Conservation (phyloP, 1,284 basidiomycete species). For the Somion occarium region DNA sequence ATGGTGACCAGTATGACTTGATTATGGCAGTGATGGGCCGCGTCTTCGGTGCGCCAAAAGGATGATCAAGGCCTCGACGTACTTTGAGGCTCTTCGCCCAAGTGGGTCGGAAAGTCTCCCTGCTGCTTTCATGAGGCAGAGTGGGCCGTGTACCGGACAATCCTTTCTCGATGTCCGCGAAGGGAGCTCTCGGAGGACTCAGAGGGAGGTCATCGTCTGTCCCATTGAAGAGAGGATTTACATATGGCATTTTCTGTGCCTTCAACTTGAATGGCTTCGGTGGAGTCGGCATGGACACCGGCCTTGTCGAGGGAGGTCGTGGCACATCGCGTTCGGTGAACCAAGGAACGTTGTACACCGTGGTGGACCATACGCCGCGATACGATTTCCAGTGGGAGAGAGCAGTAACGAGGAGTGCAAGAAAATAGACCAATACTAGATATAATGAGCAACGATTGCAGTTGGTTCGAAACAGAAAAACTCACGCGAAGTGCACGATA, state of each 20-base stretch:
- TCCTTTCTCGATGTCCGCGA: neutral
- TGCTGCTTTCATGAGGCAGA: constrained; percentile 9
- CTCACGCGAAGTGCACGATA: constrained; percentile 48
- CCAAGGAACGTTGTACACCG: constrained; percentile 53
- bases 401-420: constrained; percentile 42
- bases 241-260: neutral
- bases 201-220: neutral
- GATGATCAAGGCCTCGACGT: constrained; percentile 49
- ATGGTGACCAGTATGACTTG: constrained; percentile 19
- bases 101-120: constrained; percentile 29
- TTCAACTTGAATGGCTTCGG: constrained; percentile 5
- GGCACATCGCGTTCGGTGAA: constrained; percentile 28
- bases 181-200: constrained; percentile 4
- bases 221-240: neutral
- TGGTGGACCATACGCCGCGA: constrained; percentile 46
- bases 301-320: constrained; percentile 18
- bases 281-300: constrained; percentile 4
- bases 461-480: constrained; percentile 8
- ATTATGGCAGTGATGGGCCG: neutral
- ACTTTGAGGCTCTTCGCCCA: constrained; percentile 41
- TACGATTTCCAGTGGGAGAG: constrained; percentile 37
- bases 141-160: neutral
- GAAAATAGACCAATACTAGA: constrained; percentile 51
- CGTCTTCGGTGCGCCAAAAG: constrained; percentile 25
- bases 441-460: constrained; percentile 9